These are phyloP conservation scores for Nitzschia sp. DNA, from an alignment of 108 stramenopile species.

Conservation along the genomic window DNA sequence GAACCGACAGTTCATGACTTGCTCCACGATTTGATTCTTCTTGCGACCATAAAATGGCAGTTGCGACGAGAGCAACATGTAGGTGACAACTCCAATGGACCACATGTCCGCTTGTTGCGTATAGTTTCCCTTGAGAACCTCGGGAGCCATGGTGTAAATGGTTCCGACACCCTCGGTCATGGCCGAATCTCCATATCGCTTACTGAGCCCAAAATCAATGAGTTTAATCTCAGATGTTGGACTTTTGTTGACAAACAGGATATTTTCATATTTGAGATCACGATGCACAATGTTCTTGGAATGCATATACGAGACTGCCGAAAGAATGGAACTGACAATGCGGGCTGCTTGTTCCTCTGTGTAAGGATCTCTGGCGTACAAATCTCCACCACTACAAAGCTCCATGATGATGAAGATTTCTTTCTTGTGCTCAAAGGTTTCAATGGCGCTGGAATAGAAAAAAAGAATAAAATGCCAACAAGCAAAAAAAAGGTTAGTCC, in stretches of 20 bases:
- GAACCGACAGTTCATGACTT: slow-evolving; percentile 46
- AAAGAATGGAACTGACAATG: slow-evolving; percentile 54
- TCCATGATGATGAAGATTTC: slow-evolving; percentile 79
- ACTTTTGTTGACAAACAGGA: slow-evolving; percentile 38
- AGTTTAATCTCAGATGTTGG: slow-evolving; percentile 51
- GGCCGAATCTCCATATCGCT: background rate
- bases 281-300: slow-evolving; percentile 47
- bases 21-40: slow-evolving; percentile 40
- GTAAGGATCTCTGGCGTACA: slow-evolving; percentile 81
- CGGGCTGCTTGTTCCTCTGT: slow-evolving; percentile 66
- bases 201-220: slow-evolving; percentile 87
- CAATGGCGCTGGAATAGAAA: slow-evolving; percentile 40
- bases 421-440: slow-evolving; percentile 68
- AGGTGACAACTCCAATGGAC: slow-evolving; percentile 65
- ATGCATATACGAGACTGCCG: slow-evolving; percentile 62
- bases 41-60: slow-evolving; percentile 71
- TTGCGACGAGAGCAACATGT: slow-evolving; percentile 72
- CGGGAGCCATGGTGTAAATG: slow-evolving; percentile 78
- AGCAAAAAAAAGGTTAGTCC: background rate
- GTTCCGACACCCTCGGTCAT: slow-evolving; percentile 70
- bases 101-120: slow-evolving; percentile 81
- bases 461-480: background rate
- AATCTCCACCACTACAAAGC: slow-evolving; percentile 83
- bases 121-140: slow-evolving; percentile 74
- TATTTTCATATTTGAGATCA: slow-evolving; percentile 33